Evolutionary conservation across 345 rosid genomes (phyloP), one percentile per base, ranked within the genome.

Genomic region (Linum usitatissimum): DNA sequence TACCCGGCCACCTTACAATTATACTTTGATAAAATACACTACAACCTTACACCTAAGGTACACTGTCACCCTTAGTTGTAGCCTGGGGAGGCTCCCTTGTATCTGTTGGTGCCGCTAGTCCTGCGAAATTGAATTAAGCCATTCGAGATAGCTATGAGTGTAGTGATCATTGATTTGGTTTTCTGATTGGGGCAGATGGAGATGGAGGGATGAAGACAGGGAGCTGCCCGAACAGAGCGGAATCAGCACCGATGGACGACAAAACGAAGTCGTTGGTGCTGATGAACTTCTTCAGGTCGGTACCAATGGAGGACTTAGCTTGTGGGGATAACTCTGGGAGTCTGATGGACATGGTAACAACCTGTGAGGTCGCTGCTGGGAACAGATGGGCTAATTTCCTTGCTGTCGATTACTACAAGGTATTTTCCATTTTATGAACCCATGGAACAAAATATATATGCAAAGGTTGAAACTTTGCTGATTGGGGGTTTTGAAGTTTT

Each of bases 301-400:
- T 56, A 15, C 77, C 93, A 0, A 23, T 70, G 36, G 77, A 73
- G 66, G 54, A n/a, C 9, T 21, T 59, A 9, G 23, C 79, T 6
- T 86, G 93, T 56, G 56, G 42, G 18, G 70, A 82, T 18, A 82
- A 84, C 64, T 81, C 89, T 0, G 85, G 70, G 2, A 68, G 66
- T 49, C 83, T 84, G 28, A 68, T 82, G 4, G 71, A 70, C 67
- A 82, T 82, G 84, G 71, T 82, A 18, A 65, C 55, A 0, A 76
- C 87, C 49, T 86, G 93, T 69, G 6, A 75, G 68, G 77, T 48
- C 28, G 78, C 77, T 18, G 68, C 89, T 9, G 84, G 75, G 59
- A 72, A 62, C 20, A 69, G 89, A 49, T 86, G 86, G 89, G 81
- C 87, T 40, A 86, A 86, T 56, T 86, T 83, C 73, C 67, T 82